A percentile compares a stretch with the other conserved stretches of the same genome.
Evolutionary conservation across 164 flowering plant species (phyloP).

Genomic region (Annona squamosa): DNA sequence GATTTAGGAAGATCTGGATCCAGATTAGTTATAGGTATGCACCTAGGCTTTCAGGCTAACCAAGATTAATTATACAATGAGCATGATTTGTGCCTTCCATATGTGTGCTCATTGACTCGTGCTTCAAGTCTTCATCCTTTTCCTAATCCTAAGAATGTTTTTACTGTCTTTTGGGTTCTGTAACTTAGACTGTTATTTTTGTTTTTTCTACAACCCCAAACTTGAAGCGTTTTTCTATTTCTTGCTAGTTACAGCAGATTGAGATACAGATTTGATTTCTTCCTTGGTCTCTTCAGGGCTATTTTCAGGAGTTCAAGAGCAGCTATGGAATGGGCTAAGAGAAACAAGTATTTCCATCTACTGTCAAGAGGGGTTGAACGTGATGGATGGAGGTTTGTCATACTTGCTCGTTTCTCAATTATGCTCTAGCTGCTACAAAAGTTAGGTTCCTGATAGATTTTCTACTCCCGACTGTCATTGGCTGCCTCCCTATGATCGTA

Average conservation of each 20-base stretch:
- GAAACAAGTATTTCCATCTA: slow-evolving; percentile 58
- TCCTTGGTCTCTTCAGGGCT: slow-evolving; percentile 36
- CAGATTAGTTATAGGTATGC: too few relatives aligned
- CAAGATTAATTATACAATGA: too few relatives aligned
- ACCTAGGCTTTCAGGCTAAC: too few relatives aligned
- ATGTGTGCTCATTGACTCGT: not conserved
- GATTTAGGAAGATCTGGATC: too few relatives aligned
- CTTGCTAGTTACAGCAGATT: not conserved
- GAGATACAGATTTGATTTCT: not conserved
- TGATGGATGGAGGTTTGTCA: slow-evolving; percentile 97
- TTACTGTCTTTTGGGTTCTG: not conserved
- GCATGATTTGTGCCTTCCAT: too few relatives aligned
- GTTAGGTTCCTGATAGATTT: slow-evolving; percentile 72
- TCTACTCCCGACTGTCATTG: slow-evolving; percentile 77
- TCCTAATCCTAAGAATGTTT: not conserved
- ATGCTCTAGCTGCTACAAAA: slow-evolving; percentile 88
- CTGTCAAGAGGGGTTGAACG: slow-evolving; percentile 73
- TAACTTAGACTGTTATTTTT: not conserved
- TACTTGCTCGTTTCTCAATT: slow-evolving; percentile 96
- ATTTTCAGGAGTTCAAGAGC: slow-evolving; percentile 61
- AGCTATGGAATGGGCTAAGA: slow-evolving; percentile 69
- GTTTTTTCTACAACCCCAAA: not conserved
- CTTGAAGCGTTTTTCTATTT: not conserved
- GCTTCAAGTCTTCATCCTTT: not conserved
- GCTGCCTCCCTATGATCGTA: slow-evolving; percentile 88